Evolutionary conservation across 176 grass and related monocot species (phyloP).

Genomic region (Oryza rufipogon): DNA sequence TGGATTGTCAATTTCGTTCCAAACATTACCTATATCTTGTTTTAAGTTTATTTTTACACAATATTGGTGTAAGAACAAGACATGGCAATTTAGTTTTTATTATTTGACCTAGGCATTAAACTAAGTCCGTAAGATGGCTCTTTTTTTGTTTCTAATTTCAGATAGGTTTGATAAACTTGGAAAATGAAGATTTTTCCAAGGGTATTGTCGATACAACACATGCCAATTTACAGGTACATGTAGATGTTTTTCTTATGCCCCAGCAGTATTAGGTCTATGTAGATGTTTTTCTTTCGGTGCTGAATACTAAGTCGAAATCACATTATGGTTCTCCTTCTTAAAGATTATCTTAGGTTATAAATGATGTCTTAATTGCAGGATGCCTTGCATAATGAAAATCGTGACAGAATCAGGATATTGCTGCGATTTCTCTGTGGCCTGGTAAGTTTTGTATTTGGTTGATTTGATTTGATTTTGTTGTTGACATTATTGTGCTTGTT

Average conservation of each 20-base stretch:
- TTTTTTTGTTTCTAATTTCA: conserved; percentile 37
- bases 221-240: conserved; percentile 64
- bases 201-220: conserved; percentile 69
- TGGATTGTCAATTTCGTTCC: conserved; percentile 19
- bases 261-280: conserved; percentile 7
- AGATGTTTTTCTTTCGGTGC: conserved; percentile 1
- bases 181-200: conserved; percentile 92
- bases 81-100: conserved; percentile 13
- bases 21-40: conserved; percentile 6
- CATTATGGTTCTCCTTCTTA: conserved; percentile 12
- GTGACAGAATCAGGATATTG: conserved; percentile 84
- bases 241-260: neutral
- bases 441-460: conserved; percentile 54
- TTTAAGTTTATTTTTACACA: conserved; percentile 1
- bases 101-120: conserved; percentile 31
- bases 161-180: conserved; percentile 97
- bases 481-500: conserved; percentile 25
- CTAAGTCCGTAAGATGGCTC: conserved; percentile 16
- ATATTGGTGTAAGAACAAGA: conserved; percentile 13
- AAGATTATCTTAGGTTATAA: conserved; percentile 22
- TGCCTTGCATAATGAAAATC: conserved; percentile 76
- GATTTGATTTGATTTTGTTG: conserved; percentile 32
- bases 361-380: conserved; percentile 59
- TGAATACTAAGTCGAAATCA: neutral
- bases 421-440: conserved; percentile 86